Base-by-base conservation (phyloP, 805 yeast genomes). In the Metschnikowia baotianmanensis region DNA sequence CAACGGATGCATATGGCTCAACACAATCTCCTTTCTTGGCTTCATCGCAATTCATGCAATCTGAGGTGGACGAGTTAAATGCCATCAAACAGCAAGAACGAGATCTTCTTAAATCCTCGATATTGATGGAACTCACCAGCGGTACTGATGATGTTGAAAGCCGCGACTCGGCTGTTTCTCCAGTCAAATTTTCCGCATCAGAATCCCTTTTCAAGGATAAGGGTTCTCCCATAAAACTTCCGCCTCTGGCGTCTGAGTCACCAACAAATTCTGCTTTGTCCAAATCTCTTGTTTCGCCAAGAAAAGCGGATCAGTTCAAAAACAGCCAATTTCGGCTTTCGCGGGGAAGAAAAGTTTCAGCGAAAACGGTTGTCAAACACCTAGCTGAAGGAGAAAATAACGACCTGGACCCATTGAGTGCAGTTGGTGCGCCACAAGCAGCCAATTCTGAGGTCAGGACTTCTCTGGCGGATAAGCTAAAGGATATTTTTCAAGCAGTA, bases 401-500 rank as follows among this genome's bases (percentile, higher is more conserved):
- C 13, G 36, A 38, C 23, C 19, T 40, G 13, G 53, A 51, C 26
- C 54, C 57, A 6, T 47, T 58, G 43, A 66, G 66, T 17, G 62
- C 72, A 7, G 36, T 29, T 27, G 27, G 34, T 36, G 26, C 26
- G 15, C 8, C 31, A 8, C 41, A 13, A 11, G n/a, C 25, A 18
- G 10, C 31, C 8, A 6, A n/a, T 11, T 16, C 28, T 9, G 31
- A 30, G 11, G n/a, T 31, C 13, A 33, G 34, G n/a, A 36, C 33
- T 5, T 21, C 42, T 10, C 24, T 45, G 27, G 15, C 26, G 26
- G 37, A 51, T 10, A 58, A 52, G 32, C 63, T 64, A 10, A 72
- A 68, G 2, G 43, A 56, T 17, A 46, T 77, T 23, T 57, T 66
- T 5, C 64, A 70, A 46, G 76, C 73, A 22, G 69, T 74, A 0